Evolutionary conservation across 2,329 filamentous ascomycete genomes (phyloP).

Genomic region (Sporothrix brunneoviolacea): DNA sequence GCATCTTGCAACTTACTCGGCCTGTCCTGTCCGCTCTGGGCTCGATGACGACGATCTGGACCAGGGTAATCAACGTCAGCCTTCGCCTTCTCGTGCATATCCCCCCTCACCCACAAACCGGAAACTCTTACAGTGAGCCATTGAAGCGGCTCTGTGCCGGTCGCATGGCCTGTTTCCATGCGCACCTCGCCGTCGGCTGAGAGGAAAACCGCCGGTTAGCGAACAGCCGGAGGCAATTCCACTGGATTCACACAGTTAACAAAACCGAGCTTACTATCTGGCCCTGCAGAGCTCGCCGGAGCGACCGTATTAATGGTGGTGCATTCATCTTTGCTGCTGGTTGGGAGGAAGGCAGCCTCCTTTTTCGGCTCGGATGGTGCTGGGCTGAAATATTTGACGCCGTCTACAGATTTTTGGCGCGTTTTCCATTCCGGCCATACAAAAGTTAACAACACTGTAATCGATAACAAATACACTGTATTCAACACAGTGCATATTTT

Average conservation of each 20-base stretch:
- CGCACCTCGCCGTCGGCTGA: slow-evolving; percentile 10
- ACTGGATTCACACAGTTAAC: too few species aligned
- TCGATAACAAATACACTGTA: slow-evolving; percentile 21
- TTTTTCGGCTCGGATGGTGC: neutral
- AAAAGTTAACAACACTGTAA: slow-evolving; percentile 18
- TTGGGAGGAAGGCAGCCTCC: too few species aligned
- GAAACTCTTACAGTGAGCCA: slow-evolving; percentile 17
- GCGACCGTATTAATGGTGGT: slow-evolving; percentile 31
- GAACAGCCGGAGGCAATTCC: neutral
- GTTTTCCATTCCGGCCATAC: neutral
- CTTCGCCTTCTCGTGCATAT: neutral
- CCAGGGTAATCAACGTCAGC: neutral
- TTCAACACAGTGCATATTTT: neutral
- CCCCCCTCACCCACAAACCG: neutral
- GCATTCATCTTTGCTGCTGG: slow-evolving; percentile 27
- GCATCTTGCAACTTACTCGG: neutral
- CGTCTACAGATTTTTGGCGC: slow-evolving; percentile 16
- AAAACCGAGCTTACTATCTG: slow-evolving; percentile 24
- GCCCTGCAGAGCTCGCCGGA: slow-evolving; percentile 26
- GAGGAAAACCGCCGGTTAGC: neutral
- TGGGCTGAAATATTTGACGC: slow-evolving; percentile 5
- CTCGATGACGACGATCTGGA: neutral
- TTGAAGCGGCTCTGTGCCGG: slow-evolving; percentile 12
- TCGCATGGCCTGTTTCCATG: slow-evolving; percentile 14
- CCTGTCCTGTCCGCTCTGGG: neutral